Conservation (phyloP, 1,284 basidiomycete genomes). For the Trametes polyzona region DNA sequence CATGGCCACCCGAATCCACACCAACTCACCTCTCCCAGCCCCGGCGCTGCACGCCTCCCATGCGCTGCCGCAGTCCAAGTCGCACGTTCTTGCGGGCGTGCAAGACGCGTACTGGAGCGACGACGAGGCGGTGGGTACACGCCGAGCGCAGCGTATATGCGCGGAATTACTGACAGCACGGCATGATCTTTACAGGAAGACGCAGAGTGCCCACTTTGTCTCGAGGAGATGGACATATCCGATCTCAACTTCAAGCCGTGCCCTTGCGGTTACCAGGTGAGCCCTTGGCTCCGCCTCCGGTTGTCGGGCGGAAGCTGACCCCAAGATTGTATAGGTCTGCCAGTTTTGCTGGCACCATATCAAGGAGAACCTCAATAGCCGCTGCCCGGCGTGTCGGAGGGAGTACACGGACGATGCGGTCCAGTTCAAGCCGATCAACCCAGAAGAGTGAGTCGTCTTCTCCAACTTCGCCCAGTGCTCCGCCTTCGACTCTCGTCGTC, state of each 20-base stretch:
- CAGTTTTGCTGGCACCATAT: conserved; percentile 99
- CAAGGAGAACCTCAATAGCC: conserved; percentile 93
- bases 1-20: conserved; percentile 41
- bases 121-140: conserved; percentile 63
- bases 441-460: conserved; percentile 82
- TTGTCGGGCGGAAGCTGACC: background rate
- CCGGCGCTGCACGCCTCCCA: conserved; percentile 72
- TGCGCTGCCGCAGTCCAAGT: conserved; percentile 77
- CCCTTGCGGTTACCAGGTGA: conserved; percentile 96
- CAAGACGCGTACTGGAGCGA: conserved; percentile 99
- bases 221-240: conserved; percentile 98
- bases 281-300: conserved; percentile 23
- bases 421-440: conserved; percentile 94
- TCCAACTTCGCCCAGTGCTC: background rate
- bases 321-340: conserved; percentile 75
- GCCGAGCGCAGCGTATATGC: conserved; percentile 7
- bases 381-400: conserved; percentile 96
- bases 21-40: conserved; percentile 68
- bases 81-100: conserved; percentile 82
- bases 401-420: conserved; percentile 93
- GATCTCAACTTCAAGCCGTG: conserved; percentile 99
- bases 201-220: conserved; percentile 96
- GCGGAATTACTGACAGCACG: background rate
- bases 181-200: conserved; percentile 73
- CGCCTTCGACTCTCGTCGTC: too few relatives aligned